Conservation (phyloP, 2,329 filamentous ascomycete species). For the Dendrostoma leiphaemia region DNA sequence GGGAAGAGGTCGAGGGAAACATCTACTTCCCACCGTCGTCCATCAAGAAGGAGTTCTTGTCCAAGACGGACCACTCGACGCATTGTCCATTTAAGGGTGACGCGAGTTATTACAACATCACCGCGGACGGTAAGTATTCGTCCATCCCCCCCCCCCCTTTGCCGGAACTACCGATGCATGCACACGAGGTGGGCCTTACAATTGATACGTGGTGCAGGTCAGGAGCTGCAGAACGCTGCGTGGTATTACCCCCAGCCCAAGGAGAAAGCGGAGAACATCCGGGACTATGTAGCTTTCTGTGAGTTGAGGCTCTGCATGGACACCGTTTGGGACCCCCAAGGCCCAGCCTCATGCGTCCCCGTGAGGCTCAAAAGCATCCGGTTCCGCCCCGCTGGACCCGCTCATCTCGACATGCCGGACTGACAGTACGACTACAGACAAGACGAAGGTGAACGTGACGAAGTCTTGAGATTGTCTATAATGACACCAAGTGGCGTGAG, state of each 20-base stretch:
- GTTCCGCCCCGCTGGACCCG: too few relatives aligned
- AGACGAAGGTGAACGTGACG: constrained; percentile 30
- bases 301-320: constrained; percentile 30
- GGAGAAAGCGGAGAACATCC: constrained; percentile 48
- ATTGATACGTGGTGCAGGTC: constrained; percentile 30
- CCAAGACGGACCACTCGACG: constrained; percentile 43
- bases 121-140: constrained; percentile 40
- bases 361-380: too few relatives aligned
- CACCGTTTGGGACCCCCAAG: too few relatives aligned
- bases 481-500: too few relatives aligned
- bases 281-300: constrained; percentile 58
- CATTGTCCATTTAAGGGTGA: constrained; percentile 57
- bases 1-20: constrained; percentile 57
- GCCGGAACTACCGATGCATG: too few relatives aligned
- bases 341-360: too few relatives aligned
- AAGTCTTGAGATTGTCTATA: constrained; percentile 5
- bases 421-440: constrained; percentile 25
- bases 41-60: constrained; percentile 43
- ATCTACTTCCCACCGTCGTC: constrained; percentile 52
- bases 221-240: constrained; percentile 49
- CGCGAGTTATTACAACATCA: constrained; percentile 55
- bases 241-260: constrained; percentile 57
- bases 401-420: neutral
- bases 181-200: too few relatives aligned
- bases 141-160: too few relatives aligned